Base-by-base conservation (phyloP, 768 basidiomycete genomes). In the Asterophora parasitica region DNA sequence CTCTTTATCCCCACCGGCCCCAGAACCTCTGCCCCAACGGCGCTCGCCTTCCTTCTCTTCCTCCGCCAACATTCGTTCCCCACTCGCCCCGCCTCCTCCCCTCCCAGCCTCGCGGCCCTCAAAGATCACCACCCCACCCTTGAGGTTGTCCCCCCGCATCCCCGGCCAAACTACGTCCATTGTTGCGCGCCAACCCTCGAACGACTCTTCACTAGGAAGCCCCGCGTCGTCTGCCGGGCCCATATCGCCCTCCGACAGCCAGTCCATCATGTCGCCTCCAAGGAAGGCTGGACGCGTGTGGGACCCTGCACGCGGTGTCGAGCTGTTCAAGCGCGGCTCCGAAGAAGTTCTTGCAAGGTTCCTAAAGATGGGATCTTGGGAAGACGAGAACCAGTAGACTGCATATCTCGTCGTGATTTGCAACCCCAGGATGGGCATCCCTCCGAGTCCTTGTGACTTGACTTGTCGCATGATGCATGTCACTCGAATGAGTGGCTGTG, bases 341-440 rank as follows among this genome's bases (percentile, higher is more conserved):
- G 91, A 94, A 63, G 87, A 93, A 57, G 89, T 92, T 19, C 72
- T 94, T 23, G 80, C 86, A 8, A 74, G 87, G 40, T 92, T 94
- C 65, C 69, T 92, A 69, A 85, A 79, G 59, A 83, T 85, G 77
- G 81, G 84, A 16, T 78, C 83, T 40, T 84, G 79, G 75, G 84
- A 84, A 49, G 76, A 81, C 20, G 79, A 81, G 40, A 61, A 50
- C 30, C 53, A 37, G 34, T 54, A 42, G 46, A 5, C 23, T 26
- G 19, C 23, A 23, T 23, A 23, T 23, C 23, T 23, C 23, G 23
- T 23, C 23, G 23, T 23, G 23, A 23, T 23, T n/a, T 23, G 23
- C 23, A 23, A 6, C 23, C 6, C 23, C 23, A 23, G 23, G 23
- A 3, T 6, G 23, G 6, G 6, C 23, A 23, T 23, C 23, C 23